These are phyloP conservation scores for Phytophthora kernoviae DNA, from an alignment of 352 stramenopile genomes.

Conservation along the genomic window DNA sequence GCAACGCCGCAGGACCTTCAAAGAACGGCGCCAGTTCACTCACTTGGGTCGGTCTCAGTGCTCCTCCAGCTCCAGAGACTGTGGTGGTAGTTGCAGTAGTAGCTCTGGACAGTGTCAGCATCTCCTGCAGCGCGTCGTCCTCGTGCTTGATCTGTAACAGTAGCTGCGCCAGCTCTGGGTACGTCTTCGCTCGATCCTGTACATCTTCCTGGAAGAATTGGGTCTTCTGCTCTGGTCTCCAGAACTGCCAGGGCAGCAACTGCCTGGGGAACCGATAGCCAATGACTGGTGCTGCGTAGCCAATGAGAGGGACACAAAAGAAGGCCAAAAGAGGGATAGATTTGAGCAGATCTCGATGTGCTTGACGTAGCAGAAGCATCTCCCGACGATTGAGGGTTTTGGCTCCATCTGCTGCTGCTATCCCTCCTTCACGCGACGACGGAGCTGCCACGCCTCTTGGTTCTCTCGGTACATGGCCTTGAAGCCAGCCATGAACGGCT, in stretches of 20 bases:
- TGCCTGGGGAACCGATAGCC: conserved; percentile 89
- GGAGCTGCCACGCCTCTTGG: conserved; percentile 76
- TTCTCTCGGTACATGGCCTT: conserved; percentile 81
- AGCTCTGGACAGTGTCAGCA: conserved; percentile 39
- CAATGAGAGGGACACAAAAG: conserved; percentile 73
- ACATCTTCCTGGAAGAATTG: conserved; percentile 80
- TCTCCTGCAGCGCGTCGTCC: conserved; percentile 50
- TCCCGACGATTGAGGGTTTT: conserved; percentile 60
- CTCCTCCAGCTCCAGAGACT: background rate
- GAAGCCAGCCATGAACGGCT: conserved; percentile 75
- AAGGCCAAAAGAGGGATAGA: conserved; percentile 77
- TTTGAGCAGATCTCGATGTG: conserved; percentile 84
- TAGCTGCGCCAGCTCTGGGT: conserved; percentile 60
- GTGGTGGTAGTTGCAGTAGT: background rate
- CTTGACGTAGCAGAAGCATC: conserved; percentile 84
- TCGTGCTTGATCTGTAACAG: conserved; percentile 72
- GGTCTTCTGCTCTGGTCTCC: conserved; percentile 82
- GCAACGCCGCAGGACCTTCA: conserved; percentile 52
- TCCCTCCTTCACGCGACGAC: conserved; percentile 61
- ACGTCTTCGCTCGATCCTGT: conserved; percentile 50
- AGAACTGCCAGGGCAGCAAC: conserved; percentile 87
- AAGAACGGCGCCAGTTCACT: conserved; percentile 73
- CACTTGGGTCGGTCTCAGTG: conserved; percentile 60
- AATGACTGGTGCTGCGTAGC: conserved; percentile 76
- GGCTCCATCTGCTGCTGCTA: conserved; percentile 16